Percentiles rank a stretch among this genome's conserved stretches.
Conservation (phyloP, 495 filamentous ascomycete species). For the Lophiotrema nucula region DNA sequence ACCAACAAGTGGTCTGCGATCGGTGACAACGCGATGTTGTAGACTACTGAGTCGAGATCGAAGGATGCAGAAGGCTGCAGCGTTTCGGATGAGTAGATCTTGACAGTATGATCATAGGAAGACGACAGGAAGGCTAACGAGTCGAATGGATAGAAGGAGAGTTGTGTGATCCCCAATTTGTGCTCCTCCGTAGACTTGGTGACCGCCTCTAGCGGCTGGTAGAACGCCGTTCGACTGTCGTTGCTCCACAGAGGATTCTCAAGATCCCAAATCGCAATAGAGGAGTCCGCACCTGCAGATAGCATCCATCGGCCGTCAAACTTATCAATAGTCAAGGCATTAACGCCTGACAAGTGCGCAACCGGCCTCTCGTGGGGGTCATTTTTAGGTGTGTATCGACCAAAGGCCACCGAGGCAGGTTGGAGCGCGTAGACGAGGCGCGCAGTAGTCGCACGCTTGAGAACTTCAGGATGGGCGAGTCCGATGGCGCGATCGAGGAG, state of each 20-base stretch:
- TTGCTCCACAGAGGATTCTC: conserved; percentile 51
- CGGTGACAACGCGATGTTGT: conserved; percentile 73
- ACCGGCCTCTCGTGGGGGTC: conserved; percentile 36
- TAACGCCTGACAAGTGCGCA: conserved; percentile 75
- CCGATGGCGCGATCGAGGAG: conserved; percentile 72
- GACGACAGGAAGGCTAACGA: conserved; percentile 73
- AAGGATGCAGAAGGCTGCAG: conserved; percentile 64
- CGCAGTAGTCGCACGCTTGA: conserved; percentile 63
- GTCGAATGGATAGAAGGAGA: conserved; percentile 89
- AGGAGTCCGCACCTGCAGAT: conserved; percentile 77
- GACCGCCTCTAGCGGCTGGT: conserved; percentile 10
- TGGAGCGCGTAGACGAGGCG: conserved; percentile 61
- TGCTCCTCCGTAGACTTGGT: conserved; percentile 51
- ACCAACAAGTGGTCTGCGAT: conserved; percentile 71
- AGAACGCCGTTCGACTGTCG: conserved; percentile 39
- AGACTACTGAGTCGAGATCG: conserved; percentile 66
- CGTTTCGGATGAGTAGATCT: conserved; percentile 69
- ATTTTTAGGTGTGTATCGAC: conserved; percentile 42
- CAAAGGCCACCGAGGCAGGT: conserved; percentile 65
- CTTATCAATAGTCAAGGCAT: conserved; percentile 69
- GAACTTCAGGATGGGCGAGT: conserved; percentile 55
- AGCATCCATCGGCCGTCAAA: conserved; percentile 77
- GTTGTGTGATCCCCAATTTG: conserved; percentile 76
- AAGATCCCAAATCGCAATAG: conserved; percentile 81
- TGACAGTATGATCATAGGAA: conserved; percentile 80